Evolutionary conservation across 768 basidiomycete genomes (phyloP).

Genomic region (Lactarius indigo): DNA sequence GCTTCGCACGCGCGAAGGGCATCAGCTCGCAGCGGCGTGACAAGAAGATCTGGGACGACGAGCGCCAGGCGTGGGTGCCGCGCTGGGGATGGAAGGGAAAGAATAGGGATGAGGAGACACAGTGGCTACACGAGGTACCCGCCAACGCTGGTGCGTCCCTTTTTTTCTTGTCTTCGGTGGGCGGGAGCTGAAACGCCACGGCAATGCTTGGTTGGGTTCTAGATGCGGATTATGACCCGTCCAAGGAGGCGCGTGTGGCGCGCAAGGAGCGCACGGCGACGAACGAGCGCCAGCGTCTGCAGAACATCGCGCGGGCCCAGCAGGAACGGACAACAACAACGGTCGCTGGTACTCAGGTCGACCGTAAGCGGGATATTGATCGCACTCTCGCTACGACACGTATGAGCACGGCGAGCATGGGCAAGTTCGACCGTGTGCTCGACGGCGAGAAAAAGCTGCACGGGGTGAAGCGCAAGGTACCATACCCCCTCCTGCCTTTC

Average conservation of each 20-base stretch:
- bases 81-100: conserved; percentile 89
- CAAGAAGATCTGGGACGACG: conserved; percentile 90
- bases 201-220: neutral
- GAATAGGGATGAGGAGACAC: conserved; percentile 80
- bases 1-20: conserved; percentile 91
- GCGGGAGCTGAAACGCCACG: too few species aligned
- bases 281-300: conserved; percentile 72
- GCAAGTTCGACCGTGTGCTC: conserved; percentile 85
- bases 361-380: conserved; percentile 73
- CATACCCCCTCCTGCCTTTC: conserved; percentile 20
- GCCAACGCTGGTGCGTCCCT: conserved; percentile 68
- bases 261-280: conserved; percentile 81
- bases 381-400: conserved; percentile 71
- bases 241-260: conserved; percentile 66
- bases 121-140: conserved; percentile 93
- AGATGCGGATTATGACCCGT: conserved; percentile 83
- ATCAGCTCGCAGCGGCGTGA: conserved; percentile 79
- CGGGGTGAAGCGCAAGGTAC: conserved; percentile 90
- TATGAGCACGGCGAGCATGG: conserved; percentile 91
- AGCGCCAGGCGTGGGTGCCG: conserved; percentile 87
- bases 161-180: neutral
- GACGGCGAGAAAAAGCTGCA: conserved; percentile 88
- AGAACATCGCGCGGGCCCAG: conserved; percentile 65
- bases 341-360: neutral
- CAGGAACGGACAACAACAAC: conserved; percentile 26